phyloP scores from a whole-genome alignment of 73 alveolate genomes.

The Tetrahymena malaccensis region DNA sequence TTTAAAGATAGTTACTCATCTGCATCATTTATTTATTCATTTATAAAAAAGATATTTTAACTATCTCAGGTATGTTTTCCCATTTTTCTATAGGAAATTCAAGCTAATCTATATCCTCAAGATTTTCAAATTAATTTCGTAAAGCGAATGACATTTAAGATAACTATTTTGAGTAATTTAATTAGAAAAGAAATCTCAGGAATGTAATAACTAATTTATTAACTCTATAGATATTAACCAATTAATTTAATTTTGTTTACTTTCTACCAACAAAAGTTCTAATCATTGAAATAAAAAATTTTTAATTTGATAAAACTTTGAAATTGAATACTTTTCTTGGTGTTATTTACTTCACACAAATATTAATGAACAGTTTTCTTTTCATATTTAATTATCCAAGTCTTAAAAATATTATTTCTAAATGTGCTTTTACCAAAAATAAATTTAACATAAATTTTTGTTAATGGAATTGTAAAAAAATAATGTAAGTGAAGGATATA shows the following conservation, averaged over 20 bases:
- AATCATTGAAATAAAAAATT: too few relatives aligned
- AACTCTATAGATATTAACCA: not conserved
- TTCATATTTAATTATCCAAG: not conserved
- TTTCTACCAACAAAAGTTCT: not conserved
- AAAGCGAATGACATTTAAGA: not conserved
- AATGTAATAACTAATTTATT: too few relatives aligned
- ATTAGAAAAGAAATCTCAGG: too few relatives aligned
- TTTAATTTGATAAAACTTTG: not conserved
- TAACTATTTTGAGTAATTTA: too few relatives aligned
- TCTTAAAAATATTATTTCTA: too few relatives aligned
- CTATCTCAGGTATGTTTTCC: not conserved
- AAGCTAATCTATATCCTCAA: not conserved
- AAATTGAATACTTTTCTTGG: not conserved
- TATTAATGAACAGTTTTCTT: not conserved
- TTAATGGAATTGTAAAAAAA: too few relatives aligned
- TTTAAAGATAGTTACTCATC: not conserved
- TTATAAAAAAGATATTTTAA: not conserved
- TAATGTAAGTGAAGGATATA: not conserved
- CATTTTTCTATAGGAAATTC: not conserved
- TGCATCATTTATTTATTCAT: not conserved
- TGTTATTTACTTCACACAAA: too few relatives aligned
- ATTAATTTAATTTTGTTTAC: not conserved
- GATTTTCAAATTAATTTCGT: too few relatives aligned
- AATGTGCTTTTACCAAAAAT: too few relatives aligned
- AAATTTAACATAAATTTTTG: too few relatives aligned